Percentiles rank a stretch among this genome's conserved stretches.
These are phyloP conservation scores for Leccinum holopus DNA, from an alignment of 1,284 basidiomycete genomes.

Conservation along the genomic window DNA sequence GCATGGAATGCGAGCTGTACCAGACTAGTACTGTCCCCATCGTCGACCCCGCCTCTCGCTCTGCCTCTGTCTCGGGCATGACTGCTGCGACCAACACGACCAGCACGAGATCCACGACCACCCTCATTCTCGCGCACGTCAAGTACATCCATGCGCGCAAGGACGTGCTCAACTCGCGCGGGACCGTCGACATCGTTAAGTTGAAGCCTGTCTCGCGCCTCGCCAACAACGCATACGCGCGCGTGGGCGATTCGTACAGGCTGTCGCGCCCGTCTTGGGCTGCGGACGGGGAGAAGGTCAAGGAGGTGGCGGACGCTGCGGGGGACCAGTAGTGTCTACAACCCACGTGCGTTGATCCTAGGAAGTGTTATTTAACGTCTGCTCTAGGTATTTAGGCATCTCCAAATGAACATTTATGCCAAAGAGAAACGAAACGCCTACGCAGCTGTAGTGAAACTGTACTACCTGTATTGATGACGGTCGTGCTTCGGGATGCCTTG, in stretches of 20 bases:
- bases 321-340: background rate
- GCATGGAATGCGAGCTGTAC: slow-evolving; percentile 65
- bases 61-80: background rate
- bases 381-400: background rate
- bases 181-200: slow-evolving; percentile 51
- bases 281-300: background rate
- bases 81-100: background rate
- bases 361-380: background rate
- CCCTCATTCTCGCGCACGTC: slow-evolving; percentile 55
- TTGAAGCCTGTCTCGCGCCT: slow-evolving; percentile 55
- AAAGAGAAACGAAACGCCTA: background rate
- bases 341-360: background rate
- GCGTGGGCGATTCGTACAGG: slow-evolving; percentile 45
- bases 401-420: background rate
- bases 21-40: slow-evolving; percentile 50
- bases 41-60: slow-evolving; percentile 32
- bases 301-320: background rate
- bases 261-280: slow-evolving; percentile 53
- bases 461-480: too few relatives aligned
- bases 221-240: slow-evolving; percentile 55
- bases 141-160: slow-evolving; percentile 63
- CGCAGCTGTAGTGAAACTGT: background rate
- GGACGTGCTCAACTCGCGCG: slow-evolving; percentile 38
- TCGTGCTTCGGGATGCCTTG: too few relatives aligned
- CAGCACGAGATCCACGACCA: slow-evolving; percentile 37